Evolutionary conservation across 2,329 filamentous ascomycete species (phyloP), one percentile per base, ranked within the genome.

Genomic region (Pseudocercospora fijiensis): DNA sequence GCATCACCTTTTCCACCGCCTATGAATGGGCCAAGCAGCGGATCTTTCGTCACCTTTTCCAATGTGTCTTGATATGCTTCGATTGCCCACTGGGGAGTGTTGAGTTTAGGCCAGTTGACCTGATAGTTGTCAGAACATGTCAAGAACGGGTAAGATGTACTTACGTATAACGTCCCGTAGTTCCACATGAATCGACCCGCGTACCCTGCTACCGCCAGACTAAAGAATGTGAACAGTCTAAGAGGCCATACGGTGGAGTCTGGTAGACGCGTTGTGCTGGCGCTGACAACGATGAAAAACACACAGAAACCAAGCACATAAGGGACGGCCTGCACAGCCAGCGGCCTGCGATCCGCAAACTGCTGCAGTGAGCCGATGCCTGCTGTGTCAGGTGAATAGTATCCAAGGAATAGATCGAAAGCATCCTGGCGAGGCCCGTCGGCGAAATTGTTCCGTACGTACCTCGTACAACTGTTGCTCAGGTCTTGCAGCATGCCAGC

Each of bases 31-130:
- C 95, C 95, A 55, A 98, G 84, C 18, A 99, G 77, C 64, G 88
- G 86, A 74, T 96, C 91, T 74, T 95, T 92, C 68, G 88, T 84
- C 11, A 93, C 92, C 75, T 92, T 90, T 70, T 84, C 84, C 69
- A 96, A 86, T 58, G 94, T 91, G 71, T 97, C 92, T 72, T 92
- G 88, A 77, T 93, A 96, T 43, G 92, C 92, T 73, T 99, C 95
- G 6, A 87, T 85, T 2, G 92, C 93, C 78, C 90, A 96, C 2
- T 91, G 87, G 16, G 92, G 88, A 10, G 92, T 93, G 77, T 96
- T 96, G 55, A 99, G 86, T 76, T 96, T 97, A 9, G 95, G 95
- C 95, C 96, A 99, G 79, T 97, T 98, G 70, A 97, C 93, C 92
- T 96, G 66, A 52, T 20, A n/a, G 33, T 27, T 41, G 52, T 62